A percentile compares a stretch with the other conserved stretches of the same genome.
Evolutionary conservation across 1,139 yeast genomes (phyloP).

Genomic region (Yamadazyma atlantica): DNA sequence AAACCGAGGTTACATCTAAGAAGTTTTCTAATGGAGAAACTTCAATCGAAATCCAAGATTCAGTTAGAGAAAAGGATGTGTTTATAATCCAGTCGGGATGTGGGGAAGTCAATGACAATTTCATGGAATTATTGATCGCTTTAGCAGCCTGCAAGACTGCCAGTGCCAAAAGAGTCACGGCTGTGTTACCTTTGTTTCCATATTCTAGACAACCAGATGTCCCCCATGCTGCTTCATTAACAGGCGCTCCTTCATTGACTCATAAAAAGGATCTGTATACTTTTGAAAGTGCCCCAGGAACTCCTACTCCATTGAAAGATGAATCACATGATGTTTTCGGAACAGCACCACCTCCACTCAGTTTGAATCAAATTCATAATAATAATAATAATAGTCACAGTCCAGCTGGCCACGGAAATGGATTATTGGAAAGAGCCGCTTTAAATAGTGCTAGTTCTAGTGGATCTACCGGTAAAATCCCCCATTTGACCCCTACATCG

Average conservation of each 20-base stretch:
- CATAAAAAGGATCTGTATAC: constrained; percentile 47
- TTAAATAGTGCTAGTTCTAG: constrained; percentile 14
- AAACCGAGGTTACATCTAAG: constrained; percentile 53
- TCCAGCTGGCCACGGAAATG: constrained; percentile 4
- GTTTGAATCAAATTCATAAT: constrained; percentile 10
- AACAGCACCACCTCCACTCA: constrained; percentile 19
- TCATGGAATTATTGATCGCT: constrained; percentile 83
- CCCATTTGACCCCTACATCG: constrained; percentile 24
- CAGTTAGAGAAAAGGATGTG: constrained; percentile 92
- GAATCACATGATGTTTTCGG: constrained; percentile 14
- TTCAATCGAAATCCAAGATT: constrained; percentile 75
- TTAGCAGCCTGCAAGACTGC: constrained; percentile 96
- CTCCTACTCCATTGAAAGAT: constrained; percentile 47
- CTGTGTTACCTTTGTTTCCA: constrained; percentile 92
- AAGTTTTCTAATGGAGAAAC: constrained; percentile 87
- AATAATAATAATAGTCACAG: background rate
- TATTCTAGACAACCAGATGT: constrained; percentile 96
- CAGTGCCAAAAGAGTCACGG: constrained; percentile 89
- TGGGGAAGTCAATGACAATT: constrained; percentile 88
- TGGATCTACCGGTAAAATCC: constrained; percentile 8
- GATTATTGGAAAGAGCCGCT: constrained; percentile 16
- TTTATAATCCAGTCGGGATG: constrained; percentile 81
- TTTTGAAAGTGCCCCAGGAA: constrained; percentile 64
- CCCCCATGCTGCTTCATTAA: constrained; percentile 76
- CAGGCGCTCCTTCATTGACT: constrained; percentile 44